Conservation (phyloP, 306 rosid species). For the Parietaria judaica region DNA sequence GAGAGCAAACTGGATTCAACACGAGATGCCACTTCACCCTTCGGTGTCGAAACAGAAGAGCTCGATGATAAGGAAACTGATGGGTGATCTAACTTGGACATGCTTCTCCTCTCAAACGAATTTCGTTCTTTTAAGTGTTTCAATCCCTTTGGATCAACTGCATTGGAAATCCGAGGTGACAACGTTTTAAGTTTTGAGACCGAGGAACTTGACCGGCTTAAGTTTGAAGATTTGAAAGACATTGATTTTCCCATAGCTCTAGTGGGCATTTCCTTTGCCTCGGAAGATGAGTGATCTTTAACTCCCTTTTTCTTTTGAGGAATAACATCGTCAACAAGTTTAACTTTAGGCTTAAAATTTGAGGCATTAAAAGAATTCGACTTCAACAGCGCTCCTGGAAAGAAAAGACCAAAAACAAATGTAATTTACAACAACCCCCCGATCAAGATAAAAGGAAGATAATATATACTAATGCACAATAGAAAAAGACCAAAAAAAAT, state of each 20-base stretch:
- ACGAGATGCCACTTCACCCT: conserved; percentile 46
- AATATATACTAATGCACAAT: neutral
- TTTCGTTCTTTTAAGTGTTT: conserved; percentile 56
- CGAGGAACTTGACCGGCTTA: conserved; percentile 37
- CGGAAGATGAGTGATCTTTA: conserved; percentile 46
- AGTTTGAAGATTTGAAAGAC: conserved; percentile 52
- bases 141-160: conserved; percentile 49
- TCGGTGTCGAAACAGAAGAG: conserved; percentile 41
- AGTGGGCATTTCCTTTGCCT: conserved; percentile 41
- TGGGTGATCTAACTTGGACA: conserved; percentile 53
- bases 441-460: neutral
- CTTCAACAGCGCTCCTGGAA: conserved; percentile 56
- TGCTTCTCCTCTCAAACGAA: conserved; percentile 47
- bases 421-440: neutral
- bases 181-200: conserved; percentile 74
- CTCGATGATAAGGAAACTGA: conserved; percentile 34
- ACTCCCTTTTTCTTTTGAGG: conserved; percentile 51
- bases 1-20: conserved; percentile 36
- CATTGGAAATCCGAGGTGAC: conserved; percentile 32
- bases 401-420: conserved; percentile 13
- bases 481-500: neutral
- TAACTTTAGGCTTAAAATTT: conserved; percentile 57
- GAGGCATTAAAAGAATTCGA: conserved; percentile 59
- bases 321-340: conserved; percentile 54
- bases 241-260: conserved; percentile 50